phyloP scores from a whole-genome alignment of 2,329 filamentous ascomycete species.

The Botrytis fabae region DNA sequence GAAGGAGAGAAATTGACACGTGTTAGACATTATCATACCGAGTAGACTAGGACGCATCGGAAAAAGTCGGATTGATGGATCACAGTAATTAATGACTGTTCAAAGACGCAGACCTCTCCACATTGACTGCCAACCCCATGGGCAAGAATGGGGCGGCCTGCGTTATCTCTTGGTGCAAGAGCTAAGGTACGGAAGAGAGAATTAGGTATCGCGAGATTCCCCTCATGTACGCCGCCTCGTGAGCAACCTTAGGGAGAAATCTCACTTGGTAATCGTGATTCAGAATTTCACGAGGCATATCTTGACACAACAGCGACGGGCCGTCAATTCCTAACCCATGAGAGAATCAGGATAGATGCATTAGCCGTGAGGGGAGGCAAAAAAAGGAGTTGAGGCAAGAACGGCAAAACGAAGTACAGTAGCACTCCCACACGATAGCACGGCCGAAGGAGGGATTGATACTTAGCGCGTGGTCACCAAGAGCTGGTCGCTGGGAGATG shows the following conservation, averaged over 20 bases:
- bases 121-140: neutral
- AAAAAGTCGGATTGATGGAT: neutral
- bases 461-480: neutral
- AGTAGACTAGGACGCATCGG: neutral
- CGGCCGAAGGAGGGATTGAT: neutral
- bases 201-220: slow-evolving; percentile 4
- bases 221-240: neutral
- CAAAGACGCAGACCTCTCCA: neutral
- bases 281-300: neutral
- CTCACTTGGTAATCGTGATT: neutral
- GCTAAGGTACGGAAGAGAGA: slow-evolving; percentile 7
- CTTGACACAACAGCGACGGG: neutral
- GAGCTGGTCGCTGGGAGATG: neutral
- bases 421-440: neutral
- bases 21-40: neutral
- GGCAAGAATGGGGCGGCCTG: slow-evolving; percentile 6
- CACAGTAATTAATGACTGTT: neutral
- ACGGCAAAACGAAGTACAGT: neutral
- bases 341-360: neutral
- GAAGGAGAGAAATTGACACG: slow-evolving; percentile 1
- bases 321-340: neutral
- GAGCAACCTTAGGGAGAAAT: neutral
- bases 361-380: neutral
- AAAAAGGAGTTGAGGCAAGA: neutral
- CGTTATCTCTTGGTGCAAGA: neutral